Percentiles rank a stretch among this genome's conserved stretches.
Evolutionary conservation across 257 asterid genomes (phyloP).

Genomic region (Lantana camara): DNA sequence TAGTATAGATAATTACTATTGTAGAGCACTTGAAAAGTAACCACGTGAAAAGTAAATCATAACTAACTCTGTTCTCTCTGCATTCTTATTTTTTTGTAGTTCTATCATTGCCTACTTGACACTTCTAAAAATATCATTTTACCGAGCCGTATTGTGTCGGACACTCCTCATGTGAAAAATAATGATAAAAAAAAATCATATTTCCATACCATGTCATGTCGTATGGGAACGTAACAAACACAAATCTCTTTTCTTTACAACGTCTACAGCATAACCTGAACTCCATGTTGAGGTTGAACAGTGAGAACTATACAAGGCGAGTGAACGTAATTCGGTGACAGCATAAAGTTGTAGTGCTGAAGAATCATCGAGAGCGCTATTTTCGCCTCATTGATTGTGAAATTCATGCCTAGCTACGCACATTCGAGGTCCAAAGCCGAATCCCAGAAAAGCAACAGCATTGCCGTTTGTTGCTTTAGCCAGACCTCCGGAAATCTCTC

Average conservation of each 20-base stretch:
- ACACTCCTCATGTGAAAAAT: too few species aligned
- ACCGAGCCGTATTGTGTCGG: too few species aligned
- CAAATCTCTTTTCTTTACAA: neutral
- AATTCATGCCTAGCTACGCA: constrained; percentile 43
- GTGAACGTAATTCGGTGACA: constrained; percentile 40
- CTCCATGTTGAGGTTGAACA: constrained; percentile 39
- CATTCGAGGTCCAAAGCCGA: constrained; percentile 42
- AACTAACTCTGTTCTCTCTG: too few species aligned
- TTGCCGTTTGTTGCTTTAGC: constrained; percentile 39
- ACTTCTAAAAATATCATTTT: too few species aligned
- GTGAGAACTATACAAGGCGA: constrained; percentile 33
- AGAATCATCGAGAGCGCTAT: constrained; percentile 44
- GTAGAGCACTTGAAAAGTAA: too few species aligned
- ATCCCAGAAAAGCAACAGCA: constrained; percentile 30
- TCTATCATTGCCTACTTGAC: neutral
- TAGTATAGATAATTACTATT: too few species aligned
- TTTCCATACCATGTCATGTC: too few species aligned
- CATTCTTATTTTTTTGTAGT: neutral
- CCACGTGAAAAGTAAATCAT: too few species aligned
- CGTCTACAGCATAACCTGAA: constrained; percentile 39
- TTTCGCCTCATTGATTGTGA: constrained; percentile 39
- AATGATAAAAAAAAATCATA: too few species aligned
- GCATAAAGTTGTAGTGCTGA: constrained; percentile 36
- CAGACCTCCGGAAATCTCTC: constrained; percentile 41
- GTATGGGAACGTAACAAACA: neutral